phyloP scores from a whole-genome alignment of 768 basidiomycete species.

The Rhizopogon vinicolor region DNA sequence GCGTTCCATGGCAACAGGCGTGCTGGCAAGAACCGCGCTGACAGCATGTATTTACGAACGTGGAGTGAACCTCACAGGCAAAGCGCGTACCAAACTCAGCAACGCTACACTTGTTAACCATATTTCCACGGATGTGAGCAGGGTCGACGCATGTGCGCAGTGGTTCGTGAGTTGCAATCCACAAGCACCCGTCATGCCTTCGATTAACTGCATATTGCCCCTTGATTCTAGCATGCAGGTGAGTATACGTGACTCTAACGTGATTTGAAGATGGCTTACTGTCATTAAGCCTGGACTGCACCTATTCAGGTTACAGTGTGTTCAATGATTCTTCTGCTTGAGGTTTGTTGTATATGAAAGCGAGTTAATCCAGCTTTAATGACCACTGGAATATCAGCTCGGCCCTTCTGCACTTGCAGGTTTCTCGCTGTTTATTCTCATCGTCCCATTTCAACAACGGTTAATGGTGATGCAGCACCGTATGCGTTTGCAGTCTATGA shows the following conservation, averaged over 20 bases:
- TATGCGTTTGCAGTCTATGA: slow-evolving; percentile 50
- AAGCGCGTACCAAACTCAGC: slow-evolving; percentile 55
- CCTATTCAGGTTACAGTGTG: slow-evolving; percentile 62
- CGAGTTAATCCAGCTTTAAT: background rate
- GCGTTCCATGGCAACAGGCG: slow-evolving; percentile 63
- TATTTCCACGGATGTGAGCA: slow-evolving; percentile 63
- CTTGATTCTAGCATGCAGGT: slow-evolving; percentile 36
- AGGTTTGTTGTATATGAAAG: slow-evolving; percentile 31
- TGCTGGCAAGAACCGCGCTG: slow-evolving; percentile 59
- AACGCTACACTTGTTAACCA: slow-evolving; percentile 60
- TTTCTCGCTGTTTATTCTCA: slow-evolving; percentile 58
- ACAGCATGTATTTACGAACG: slow-evolving; percentile 71
- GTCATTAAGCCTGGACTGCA: slow-evolving; percentile 52
- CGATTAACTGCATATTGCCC: background rate
- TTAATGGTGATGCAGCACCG: slow-evolving; percentile 57
- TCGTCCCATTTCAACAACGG: slow-evolving; percentile 59
- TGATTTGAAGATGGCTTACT: background rate
- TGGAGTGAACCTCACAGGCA: slow-evolving; percentile 59
- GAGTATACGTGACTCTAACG: slow-evolving; percentile 1
- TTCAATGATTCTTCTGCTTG: slow-evolving; percentile 52
- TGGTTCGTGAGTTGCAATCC: slow-evolving; percentile 55
- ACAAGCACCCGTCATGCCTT: background rate
- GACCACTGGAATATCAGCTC: slow-evolving; percentile 34
- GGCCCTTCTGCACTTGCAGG: slow-evolving; percentile 70
- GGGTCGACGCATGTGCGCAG: slow-evolving; percentile 23